Evolutionary conservation across 768 basidiomycete genomes (phyloP).

Genomic region (Boletus rubroflammeus): DNA sequence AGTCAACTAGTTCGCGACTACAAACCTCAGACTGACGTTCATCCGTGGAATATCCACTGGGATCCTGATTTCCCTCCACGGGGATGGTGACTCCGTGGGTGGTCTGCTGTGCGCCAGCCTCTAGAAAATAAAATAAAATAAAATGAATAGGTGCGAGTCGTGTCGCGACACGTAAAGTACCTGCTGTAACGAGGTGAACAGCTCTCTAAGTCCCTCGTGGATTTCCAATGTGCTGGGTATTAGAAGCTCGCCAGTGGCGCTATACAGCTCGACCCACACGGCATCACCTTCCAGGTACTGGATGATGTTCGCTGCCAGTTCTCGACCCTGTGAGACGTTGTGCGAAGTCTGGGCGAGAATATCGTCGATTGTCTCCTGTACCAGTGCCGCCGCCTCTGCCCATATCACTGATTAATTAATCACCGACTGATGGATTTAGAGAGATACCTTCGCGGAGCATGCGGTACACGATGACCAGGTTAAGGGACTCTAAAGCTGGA

Average conservation of each 20-base stretch:
- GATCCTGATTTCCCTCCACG: slow-evolving; percentile 76
- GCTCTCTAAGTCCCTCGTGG: slow-evolving; percentile 26
- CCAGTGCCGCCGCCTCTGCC: slow-evolving; percentile 65
- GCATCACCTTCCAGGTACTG: slow-evolving; percentile 60
- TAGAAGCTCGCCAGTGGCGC: slow-evolving; percentile 64
- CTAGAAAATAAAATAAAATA: slow-evolving; percentile 25
- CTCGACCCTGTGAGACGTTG: slow-evolving; percentile 36
- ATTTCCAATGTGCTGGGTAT: slow-evolving; percentile 44
- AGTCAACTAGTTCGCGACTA: not conserved
- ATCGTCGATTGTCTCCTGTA: slow-evolving; percentile 47
- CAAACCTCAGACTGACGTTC: slow-evolving; percentile 50
- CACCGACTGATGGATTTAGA: not conserved
- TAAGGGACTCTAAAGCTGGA: slow-evolving; percentile 60
- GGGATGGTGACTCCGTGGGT: slow-evolving; percentile 30
- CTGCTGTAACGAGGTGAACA: slow-evolving; percentile 29
- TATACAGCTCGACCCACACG: slow-evolving; percentile 67
- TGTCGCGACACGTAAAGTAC: slow-evolving; percentile 22
- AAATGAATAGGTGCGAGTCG: slow-evolving; percentile 26
- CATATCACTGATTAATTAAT: slow-evolving; percentile 7
- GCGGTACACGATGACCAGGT: slow-evolving; percentile 68
- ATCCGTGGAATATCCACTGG: slow-evolving; percentile 84
- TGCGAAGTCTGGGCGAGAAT: slow-evolving; percentile 37
- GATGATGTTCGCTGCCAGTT: slow-evolving; percentile 47
- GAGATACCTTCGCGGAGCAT: slow-evolving; percentile 75
- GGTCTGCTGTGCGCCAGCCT: slow-evolving; percentile 40